These are phyloP conservation scores for Yamadazyma atmosphaerica DNA, from an alignment of 1,139 yeast genomes.

Conservation along the genomic window DNA sequence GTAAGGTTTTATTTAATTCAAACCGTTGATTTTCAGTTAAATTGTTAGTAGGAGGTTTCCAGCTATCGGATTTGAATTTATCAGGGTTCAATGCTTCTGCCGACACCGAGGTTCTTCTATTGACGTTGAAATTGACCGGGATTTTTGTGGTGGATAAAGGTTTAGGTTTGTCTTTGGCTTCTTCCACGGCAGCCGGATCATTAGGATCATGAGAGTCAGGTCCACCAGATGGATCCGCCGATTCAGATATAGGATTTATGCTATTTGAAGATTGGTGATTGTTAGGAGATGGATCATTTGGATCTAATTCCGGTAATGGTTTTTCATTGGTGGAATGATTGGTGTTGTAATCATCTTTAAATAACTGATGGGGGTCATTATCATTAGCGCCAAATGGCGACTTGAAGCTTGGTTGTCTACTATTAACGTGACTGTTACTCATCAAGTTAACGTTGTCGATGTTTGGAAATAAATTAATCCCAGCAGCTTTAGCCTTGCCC, in stretches of 20 bases:
- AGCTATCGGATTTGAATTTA: slow-evolving; percentile 55
- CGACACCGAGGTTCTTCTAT: slow-evolving; percentile 83
- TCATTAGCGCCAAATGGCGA: slow-evolving; percentile 57
- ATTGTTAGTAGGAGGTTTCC: slow-evolving; percentile 75
- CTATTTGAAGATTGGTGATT: slow-evolving; percentile 1
- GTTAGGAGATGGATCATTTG: slow-evolving; percentile 18
- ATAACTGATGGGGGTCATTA: slow-evolving; percentile 59
- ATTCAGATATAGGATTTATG: not conserved
- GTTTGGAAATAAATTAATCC: slow-evolving; percentile 52
- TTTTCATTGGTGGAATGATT: slow-evolving; percentile 26
- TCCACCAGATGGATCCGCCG: slow-evolving; percentile 9
- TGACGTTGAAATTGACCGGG: slow-evolving; percentile 68
- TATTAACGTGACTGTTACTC: slow-evolving; percentile 26
- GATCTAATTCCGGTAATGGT: slow-evolving; percentile 23
- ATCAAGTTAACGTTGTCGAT: slow-evolving; percentile 28
- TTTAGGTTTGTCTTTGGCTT: slow-evolving; percentile 15
- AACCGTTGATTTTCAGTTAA: slow-evolving; percentile 63
- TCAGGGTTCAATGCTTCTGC: slow-evolving; percentile 74
- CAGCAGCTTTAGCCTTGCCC: slow-evolving; percentile 51
- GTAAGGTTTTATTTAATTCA: slow-evolving; percentile 69
- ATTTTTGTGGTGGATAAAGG: slow-evolving; percentile 27
- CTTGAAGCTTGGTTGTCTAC: slow-evolving; percentile 55
- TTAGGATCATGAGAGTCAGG: slow-evolving; percentile 12
- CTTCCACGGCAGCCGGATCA: slow-evolving; percentile 14
- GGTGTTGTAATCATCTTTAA: slow-evolving; percentile 48